Evolutionary conservation across 2,329 filamentous ascomycete genomes (phyloP).

Genomic region (Mollisiaceae sp.): DNA sequence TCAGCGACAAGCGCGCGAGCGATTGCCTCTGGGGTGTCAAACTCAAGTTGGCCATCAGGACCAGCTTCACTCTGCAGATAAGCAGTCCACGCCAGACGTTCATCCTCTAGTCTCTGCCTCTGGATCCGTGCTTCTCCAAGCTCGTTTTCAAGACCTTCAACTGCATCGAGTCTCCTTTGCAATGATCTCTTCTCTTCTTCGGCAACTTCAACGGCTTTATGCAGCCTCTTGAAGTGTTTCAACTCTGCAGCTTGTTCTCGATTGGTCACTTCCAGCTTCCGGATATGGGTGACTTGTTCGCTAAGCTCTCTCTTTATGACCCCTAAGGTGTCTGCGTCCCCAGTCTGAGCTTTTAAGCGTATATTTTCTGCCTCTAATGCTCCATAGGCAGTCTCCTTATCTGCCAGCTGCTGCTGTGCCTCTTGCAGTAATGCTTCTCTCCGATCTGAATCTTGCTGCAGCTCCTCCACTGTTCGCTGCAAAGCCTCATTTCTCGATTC

Average conservation of each 20-base stretch:
- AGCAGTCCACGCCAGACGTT: constrained; percentile 83
- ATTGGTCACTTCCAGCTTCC: constrained; percentile 79
- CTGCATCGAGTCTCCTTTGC: constrained; percentile 76
- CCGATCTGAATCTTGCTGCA: constrained; percentile 51
- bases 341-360: constrained; percentile 82
- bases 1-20: constrained; percentile 85
- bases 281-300: constrained; percentile 91
- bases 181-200: constrained; percentile 92
- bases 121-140: constrained; percentile 81
- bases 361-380: constrained; percentile 83
- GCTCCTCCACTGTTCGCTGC: constrained; percentile 57
- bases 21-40: constrained; percentile 86
- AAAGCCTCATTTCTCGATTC: constrained; percentile 64
- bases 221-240: constrained; percentile 77
- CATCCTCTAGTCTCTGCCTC: constrained; percentile 85
- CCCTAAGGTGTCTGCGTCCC: constrained; percentile 82
- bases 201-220: constrained; percentile 89
- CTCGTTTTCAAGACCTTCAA: constrained; percentile 76
- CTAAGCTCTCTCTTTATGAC: constrained; percentile 87
- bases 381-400: constrained; percentile 74
- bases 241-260: constrained; percentile 81
- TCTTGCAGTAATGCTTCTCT: constrained; percentile 41
- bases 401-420: constrained; percentile 53
- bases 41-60: constrained; percentile 68
- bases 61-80: constrained; percentile 75